A percentile compares a stretch with the other conserved stretches of the same genome.
phyloP scores from a whole-genome alignment of 306 rosid species.

The Medicago lupulina region DNA sequence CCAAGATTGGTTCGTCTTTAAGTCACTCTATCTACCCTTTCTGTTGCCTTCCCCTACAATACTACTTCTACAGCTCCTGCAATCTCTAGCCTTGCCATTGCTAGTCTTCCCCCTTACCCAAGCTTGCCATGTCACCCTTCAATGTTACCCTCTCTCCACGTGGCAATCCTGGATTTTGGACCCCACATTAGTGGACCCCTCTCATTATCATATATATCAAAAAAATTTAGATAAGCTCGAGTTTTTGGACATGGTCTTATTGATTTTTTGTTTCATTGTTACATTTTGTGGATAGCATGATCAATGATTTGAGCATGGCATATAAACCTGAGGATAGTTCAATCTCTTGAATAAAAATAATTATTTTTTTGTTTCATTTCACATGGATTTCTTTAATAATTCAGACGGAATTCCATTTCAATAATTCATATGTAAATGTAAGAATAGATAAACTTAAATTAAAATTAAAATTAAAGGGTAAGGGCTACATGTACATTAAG shows the following conservation, averaged over 20 bases:
- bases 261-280: constrained; percentile 1
- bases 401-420: background rate
- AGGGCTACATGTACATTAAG: background rate
- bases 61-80: background rate
- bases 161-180: constrained; percentile 47
- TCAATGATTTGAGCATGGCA: constrained; percentile 17
- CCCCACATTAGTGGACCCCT: constrained; percentile 27
- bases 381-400: background rate
- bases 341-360: background rate
- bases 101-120: constrained; percentile 6
- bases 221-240: constrained; percentile 44
- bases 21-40: background rate
- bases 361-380: background rate
- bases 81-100: too few species aligned
- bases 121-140: constrained; percentile 55
- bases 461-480: too few species aligned
- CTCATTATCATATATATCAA: background rate
- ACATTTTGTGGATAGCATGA: background rate
- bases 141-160: constrained; percentile 47
- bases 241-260: constrained; percentile 29
- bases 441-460: background rate
- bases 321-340: constrained; percentile 22
- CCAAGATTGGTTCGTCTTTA: too few species aligned
- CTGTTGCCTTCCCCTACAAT: background rate
- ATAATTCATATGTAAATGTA: background rate